These are phyloP conservation scores for Cystobasidium slooffiae DNA, from an alignment of 1,284 basidiomycete species.

Conservation along the genomic window DNA sequence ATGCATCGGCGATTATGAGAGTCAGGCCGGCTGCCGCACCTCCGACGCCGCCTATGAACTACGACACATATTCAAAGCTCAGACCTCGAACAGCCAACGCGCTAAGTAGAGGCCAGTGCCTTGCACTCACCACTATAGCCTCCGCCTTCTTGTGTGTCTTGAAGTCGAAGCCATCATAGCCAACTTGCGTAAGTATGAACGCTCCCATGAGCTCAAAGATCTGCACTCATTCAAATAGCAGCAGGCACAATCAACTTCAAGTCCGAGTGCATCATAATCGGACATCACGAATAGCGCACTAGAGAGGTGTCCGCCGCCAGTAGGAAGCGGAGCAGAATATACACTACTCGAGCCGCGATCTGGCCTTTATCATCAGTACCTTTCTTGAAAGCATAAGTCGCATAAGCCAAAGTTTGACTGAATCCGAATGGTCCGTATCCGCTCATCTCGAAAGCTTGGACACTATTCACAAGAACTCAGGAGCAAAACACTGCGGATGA, in stretches of 20 bases:
- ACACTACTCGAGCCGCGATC: background rate
- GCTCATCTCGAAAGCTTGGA: background rate
- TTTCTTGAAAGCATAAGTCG: background rate
- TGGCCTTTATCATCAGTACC: background rate
- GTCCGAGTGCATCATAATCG: background rate
- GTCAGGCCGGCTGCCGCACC: constrained; percentile 17
- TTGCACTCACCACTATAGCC: constrained; percentile 22
- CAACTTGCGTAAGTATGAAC: constrained; percentile 26
- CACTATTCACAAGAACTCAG: background rate
- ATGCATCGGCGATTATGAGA: constrained; percentile 27
- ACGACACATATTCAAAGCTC: background rate
- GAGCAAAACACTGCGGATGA: too few species aligned
- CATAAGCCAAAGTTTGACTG: constrained; percentile 15
- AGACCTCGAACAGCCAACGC: background rate
- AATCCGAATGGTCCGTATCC: constrained; percentile 26
- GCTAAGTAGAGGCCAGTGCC: background rate
- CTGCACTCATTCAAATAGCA: too few species aligned
- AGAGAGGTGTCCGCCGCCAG: constrained; percentile 11
- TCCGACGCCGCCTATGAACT: constrained; percentile 36
- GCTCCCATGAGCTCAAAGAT: constrained; percentile 38
- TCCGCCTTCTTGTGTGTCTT: constrained; percentile 28
- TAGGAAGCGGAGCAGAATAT: constrained; percentile 7
- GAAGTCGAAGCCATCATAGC: constrained; percentile 32
- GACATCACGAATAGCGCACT: background rate
- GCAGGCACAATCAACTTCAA: constrained; percentile 1